Evolutionary conservation across 2,329 filamentous ascomycete species (phyloP).

Genomic region (Huntiella moniliformis): DNA sequence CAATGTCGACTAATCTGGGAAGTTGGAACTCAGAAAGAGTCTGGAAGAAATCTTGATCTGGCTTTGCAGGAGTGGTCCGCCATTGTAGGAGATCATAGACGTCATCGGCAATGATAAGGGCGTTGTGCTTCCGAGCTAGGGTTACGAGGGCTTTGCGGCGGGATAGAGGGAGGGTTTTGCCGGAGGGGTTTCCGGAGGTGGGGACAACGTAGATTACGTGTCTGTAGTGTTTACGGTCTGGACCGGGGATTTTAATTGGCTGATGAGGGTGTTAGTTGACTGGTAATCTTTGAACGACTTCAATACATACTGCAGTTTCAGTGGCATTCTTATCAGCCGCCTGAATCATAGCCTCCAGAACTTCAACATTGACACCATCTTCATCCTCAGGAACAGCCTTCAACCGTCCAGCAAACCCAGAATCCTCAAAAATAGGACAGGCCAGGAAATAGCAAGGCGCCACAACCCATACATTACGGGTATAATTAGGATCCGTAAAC

Average conservation of each 20-base stretch:
- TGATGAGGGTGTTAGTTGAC: slow-evolving; percentile 10
- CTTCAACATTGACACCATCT: slow-evolving; percentile 53
- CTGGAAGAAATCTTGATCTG: slow-evolving; percentile 1
- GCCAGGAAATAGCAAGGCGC: slow-evolving; percentile 73
- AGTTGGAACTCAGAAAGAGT: slow-evolving; percentile 31
- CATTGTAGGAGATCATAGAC: slow-evolving; percentile 90
- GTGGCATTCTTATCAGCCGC: slow-evolving; percentile 17
- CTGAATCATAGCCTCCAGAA: slow-evolving; percentile 17
- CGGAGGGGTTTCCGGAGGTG: slow-evolving; percentile 76
- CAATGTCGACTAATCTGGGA: slow-evolving; percentile 63
- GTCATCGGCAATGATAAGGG: slow-evolving; percentile 73
- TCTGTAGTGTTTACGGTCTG: slow-evolving; percentile 59
- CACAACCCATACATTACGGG: slow-evolving; percentile 59
- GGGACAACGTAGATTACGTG: slow-evolving; percentile 81
- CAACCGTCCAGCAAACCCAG: slow-evolving; percentile 49
- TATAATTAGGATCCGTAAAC: slow-evolving; percentile 62
- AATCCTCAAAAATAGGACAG: slow-evolving; percentile 68
- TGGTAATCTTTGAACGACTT: not conserved
- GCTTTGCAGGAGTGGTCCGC: slow-evolving; percentile 25
- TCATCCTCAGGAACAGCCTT: slow-evolving; percentile 57
- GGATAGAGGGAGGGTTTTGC: slow-evolving; percentile 55
- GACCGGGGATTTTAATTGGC: slow-evolving; percentile 35
- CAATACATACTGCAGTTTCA: slow-evolving; percentile 6
- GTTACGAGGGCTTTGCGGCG: slow-evolving; percentile 50
- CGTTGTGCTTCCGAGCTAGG: slow-evolving; percentile 63